phyloP scores from a whole-genome alignment of 371 early-diverging fungal genomes.

The Zopfochytrium polystomum region DNA sequence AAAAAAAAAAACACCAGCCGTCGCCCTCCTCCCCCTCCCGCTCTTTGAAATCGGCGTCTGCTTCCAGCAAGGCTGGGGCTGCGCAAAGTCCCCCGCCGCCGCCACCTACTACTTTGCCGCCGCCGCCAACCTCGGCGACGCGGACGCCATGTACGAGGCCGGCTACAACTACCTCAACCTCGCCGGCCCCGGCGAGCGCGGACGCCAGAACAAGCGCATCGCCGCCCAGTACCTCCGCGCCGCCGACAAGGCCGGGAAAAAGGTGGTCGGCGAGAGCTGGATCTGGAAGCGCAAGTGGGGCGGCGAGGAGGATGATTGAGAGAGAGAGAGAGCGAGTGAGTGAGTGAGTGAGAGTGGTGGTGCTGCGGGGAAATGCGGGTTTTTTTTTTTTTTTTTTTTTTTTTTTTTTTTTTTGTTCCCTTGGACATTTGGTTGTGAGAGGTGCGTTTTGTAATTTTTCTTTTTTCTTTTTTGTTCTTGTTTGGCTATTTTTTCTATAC shows the following conservation, averaged over 20 bases:
- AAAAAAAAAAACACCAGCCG: no score
- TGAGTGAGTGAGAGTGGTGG: background rate
- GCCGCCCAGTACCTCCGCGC: slow-evolving; percentile 35
- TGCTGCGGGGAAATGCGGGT: background rate
- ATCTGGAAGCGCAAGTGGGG: slow-evolving; percentile 42
- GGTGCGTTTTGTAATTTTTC: no score
- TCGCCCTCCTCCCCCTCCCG: slow-evolving; percentile 31
- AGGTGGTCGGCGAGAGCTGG: slow-evolving; percentile 37
- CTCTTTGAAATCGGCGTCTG: slow-evolving; percentile 37
- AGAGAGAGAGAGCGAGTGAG: background rate
- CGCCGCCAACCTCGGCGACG: slow-evolving; percentile 32
- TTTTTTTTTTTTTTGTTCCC: background rate
- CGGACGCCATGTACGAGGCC: slow-evolving; percentile 25
- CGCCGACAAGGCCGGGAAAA: slow-evolving; percentile 26
- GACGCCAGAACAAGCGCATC: slow-evolving; percentile 9
- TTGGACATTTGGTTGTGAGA: no score
- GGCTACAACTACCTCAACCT: slow-evolving; percentile 23
- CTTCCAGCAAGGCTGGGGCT: slow-evolving; percentile 36
- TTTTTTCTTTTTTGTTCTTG: no score
- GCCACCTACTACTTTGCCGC: slow-evolving; percentile 28
- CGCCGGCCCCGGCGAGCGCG: slow-evolving; percentile 9
- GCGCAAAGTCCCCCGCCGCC: slow-evolving; percentile 20
- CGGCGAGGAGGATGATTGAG: slow-evolving; percentile 12
- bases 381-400: slow-evolving; percentile 4
- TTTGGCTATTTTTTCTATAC: no score